Evolutionary conservation across 352 stramenopile genomes (phyloP).

Genomic region (Stramenopiles sp.): DNA sequence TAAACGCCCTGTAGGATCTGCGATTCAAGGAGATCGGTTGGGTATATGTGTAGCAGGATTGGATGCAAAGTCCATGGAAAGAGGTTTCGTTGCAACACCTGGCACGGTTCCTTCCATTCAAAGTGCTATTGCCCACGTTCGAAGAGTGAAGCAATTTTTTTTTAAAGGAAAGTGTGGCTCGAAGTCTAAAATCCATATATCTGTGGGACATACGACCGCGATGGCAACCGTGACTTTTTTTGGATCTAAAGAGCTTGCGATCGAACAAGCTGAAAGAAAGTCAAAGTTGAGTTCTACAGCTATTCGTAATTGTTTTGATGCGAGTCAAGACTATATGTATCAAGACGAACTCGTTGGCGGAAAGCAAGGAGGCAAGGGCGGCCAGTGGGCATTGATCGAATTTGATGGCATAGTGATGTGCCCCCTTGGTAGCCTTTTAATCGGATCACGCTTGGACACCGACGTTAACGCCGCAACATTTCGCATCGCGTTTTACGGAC

Average conservation of each 20-base stretch:
- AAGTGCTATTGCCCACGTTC: conserved; percentile 43
- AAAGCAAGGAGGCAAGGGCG: conserved; percentile 18
- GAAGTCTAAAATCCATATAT: conserved; percentile 55
- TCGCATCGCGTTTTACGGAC: conserved; percentile 48
- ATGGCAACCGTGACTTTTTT: conserved; percentile 65
- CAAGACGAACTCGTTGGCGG: conserved; percentile 20
- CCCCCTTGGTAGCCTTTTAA: conserved; percentile 39
- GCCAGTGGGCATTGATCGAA: conserved; percentile 48
- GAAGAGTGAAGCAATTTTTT: conserved; percentile 40
- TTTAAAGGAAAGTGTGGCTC: conserved; percentile 36
- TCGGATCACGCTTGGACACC: conserved; percentile 45
- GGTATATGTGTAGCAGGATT: conserved; percentile 67
- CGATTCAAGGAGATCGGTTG: conserved; percentile 61
- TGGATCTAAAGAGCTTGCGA: conserved; percentile 51
- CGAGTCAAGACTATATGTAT: conserved; percentile 14
- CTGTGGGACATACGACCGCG: conserved; percentile 56
- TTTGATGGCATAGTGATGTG: conserved; percentile 48
- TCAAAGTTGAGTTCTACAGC: background rate
- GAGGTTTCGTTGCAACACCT: conserved; percentile 44
- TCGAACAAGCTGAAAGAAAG: conserved; percentile 17
- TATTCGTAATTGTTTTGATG: background rate
- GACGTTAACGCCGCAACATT: conserved; percentile 39
- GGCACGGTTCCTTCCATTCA: conserved; percentile 41
- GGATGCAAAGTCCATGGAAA: conserved; percentile 57
- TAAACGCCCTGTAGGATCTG: conserved; percentile 49